Percentiles rank a stretch among this genome's conserved stretches.
Conservation (phyloP, 495 filamentous ascomycete genomes). For the Neurospora cerealis region DNA sequence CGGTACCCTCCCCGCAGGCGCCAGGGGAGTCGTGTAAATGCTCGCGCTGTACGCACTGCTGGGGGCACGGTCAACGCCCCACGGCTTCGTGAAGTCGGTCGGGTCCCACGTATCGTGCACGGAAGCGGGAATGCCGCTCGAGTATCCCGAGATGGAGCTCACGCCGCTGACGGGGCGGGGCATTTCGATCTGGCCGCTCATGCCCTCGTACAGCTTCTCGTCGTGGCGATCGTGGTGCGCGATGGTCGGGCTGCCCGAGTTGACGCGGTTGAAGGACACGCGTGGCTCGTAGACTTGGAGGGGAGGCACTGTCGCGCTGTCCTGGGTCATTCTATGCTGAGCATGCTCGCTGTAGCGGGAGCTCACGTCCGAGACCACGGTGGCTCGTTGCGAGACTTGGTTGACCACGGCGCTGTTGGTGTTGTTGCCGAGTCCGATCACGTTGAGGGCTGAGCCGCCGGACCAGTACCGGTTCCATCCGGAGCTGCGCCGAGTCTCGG, state of each 20-base stretch:
- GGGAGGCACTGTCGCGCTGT: constrained; percentile 44
- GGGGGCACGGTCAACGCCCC: constrained; percentile 39
- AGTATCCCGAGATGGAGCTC: constrained; percentile 48
- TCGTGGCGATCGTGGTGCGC: constrained; percentile 30
- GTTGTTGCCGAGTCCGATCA: constrained; percentile 37
- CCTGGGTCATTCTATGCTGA: constrained; percentile 39
- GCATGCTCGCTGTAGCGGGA: constrained; percentile 41
- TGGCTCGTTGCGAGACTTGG: constrained; percentile 31
- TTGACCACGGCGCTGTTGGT: constrained; percentile 1
- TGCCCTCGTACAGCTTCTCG: constrained; percentile 42
- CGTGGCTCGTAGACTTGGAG: constrained; percentile 37
- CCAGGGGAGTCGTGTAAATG: constrained; percentile 27
- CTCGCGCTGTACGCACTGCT: constrained; percentile 50
- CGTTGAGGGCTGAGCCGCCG: constrained; percentile 41
- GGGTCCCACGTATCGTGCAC: constrained; percentile 44
- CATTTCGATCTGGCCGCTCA: constrained; percentile 51
- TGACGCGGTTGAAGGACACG: constrained; percentile 47
- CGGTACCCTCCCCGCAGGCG: constrained; percentile 18
- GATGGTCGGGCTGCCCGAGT: constrained; percentile 59
- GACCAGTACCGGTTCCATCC: constrained; percentile 56
- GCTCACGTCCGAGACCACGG: constrained; percentile 33
- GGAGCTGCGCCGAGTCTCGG: constrained; percentile 40
- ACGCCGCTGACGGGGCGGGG: constrained; percentile 40
- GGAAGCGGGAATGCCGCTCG: constrained; percentile 46
- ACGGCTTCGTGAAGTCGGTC: constrained; percentile 27